A percentile compares a stretch with the other conserved stretches of the same genome.
Conservation (phyloP, 2,329 filamentous ascomycete genomes). For the Phyllosticta paracitricarpa region DNA sequence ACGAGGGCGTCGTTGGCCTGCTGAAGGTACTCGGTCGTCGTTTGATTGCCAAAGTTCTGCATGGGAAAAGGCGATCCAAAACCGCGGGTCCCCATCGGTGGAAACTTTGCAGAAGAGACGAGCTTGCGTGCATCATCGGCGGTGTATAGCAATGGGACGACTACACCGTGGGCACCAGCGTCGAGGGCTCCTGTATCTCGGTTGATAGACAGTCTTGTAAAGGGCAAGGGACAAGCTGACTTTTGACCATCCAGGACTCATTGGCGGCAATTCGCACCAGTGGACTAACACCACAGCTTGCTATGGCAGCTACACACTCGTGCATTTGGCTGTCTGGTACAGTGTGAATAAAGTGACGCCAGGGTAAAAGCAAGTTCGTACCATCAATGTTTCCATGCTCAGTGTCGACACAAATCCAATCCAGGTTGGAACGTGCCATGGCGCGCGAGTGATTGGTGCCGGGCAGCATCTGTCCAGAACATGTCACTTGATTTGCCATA, state of each 20-base stretch:
- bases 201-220: neutral
- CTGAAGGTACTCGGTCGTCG: conserved; percentile 39
- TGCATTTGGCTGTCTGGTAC: conserved; percentile 42
- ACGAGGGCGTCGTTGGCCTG: conserved; percentile 45
- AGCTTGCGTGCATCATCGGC: conserved; percentile 43
- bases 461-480: conserved; percentile 35
- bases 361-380: conserved; percentile 15
- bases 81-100: conserved; percentile 43
- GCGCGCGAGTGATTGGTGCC: conserved; percentile 44
- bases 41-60: conserved; percentile 33
- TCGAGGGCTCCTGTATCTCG: conserved; percentile 42
- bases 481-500: neutral
- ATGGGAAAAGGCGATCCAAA: conserved; percentile 48
- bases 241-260: conserved; percentile 53
- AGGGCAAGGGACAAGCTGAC: conserved; percentile 22
- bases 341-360: neutral
- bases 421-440: conserved; percentile 43
- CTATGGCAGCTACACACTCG: conserved; percentile 42
- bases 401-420: conserved; percentile 46
- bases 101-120: conserved; percentile 46
- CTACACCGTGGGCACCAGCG: conserved; percentile 48
- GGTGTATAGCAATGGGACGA: conserved; percentile 44
- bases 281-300: conserved; percentile 33
- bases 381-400: conserved; percentile 49
- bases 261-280: conserved; percentile 43